Evolutionary conservation across 1,139 yeast genomes (phyloP), one percentile per base, ranked within the genome.

Genomic region (Geotrichum citri-aurantii): DNA sequence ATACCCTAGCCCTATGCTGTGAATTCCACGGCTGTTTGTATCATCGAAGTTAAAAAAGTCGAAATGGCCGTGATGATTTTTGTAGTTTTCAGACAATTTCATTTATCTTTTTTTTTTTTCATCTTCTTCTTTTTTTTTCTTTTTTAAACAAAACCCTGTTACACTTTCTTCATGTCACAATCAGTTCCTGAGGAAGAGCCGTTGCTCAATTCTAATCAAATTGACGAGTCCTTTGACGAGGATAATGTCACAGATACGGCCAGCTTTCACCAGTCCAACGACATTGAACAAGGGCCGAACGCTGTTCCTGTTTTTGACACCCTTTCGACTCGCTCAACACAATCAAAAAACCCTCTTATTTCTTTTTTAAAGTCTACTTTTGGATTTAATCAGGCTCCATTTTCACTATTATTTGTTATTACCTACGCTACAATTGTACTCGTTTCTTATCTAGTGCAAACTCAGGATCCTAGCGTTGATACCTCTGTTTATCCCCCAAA

Each of bases 361-460:
- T 42, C 54, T 17, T 49, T 57, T 27, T 14, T 57, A 12, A 46
- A 46, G 27, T 62, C 68, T 27, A 62, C 68, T 2, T 65, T 68
- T 56, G 71, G 69, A 27, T 68, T 68, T 62, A 63, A 66, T 47
- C 61, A 66, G 27, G 55, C 62, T 12, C 69, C 69, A 19, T 66
- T 68, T 60, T 67, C 68, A 29, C 48, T 68, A 31, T 56, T 68
- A 17, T 65, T 66, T 48, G 61, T 67, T 14, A 51, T 64, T 10
- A 63, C 65, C 4, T 66, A 61, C 55, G 57, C 61, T 12, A 47
- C 60, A 6, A 52, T 63, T 44, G 47, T 53, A 2, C 42, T 60
- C 21, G 50, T 57, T 8, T 56, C 55, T 19, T 55, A 59, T 23
- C 52, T 50, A 5, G 59, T 55, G 17, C 61, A 61, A 50, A 46